Base-by-base conservation (phyloP, 139 green algal genomes). In the Chlamydomonas sp. region DNA sequence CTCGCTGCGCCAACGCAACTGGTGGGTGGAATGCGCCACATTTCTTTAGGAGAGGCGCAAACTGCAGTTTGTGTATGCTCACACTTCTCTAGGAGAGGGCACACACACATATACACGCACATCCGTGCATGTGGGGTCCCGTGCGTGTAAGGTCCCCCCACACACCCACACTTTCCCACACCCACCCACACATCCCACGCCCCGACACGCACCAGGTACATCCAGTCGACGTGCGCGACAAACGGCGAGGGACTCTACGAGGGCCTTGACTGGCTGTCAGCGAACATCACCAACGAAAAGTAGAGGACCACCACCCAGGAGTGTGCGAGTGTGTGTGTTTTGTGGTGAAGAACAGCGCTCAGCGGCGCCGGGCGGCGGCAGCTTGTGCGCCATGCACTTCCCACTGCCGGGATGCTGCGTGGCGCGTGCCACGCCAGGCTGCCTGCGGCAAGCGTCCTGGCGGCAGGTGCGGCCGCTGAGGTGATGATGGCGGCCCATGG, bases 171-270 rank as follows among this genome's bases (percentile, higher is more conserved):
- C n/a, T 29, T 54, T 3, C 3, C 6, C 35, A 16, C 36, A 54
- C 34, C 34, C 26, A 2, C 26, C 35, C 5, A 43, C 50, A 58
- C 2, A 43, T 60, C 48, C 26, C 48, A 10, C 35, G 35, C 39
- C 4, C 2, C 8, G n/a, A 75, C 48, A n/a, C n/a, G n/a, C n/a
- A n/a, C n/a, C 75, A 90, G 87, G 86, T 97, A 94, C 82, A 96
- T 97, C 81, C 95, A 99, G 86, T 90, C 81, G 72, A 92, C 89
- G 30, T 96, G 91, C 74, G 95, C 95, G 5, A 97, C 90, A 3
- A 88, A 80, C 37, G 95, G 95, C 30, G 93, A 99, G 76, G 95
- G 95, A 30, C 79, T 99, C 48, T 98, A 96, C 65, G 95, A 99
- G 74, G 94, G 94, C 39, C 85, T 99, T 31, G 94, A 97, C 80